A percentile compares a stretch with the other conserved stretches of the same genome.
phyloP scores from a whole-genome alignment of 2,329 filamentous ascomycete genomes.

The Pseudofabraea citricarpa region DNA sequence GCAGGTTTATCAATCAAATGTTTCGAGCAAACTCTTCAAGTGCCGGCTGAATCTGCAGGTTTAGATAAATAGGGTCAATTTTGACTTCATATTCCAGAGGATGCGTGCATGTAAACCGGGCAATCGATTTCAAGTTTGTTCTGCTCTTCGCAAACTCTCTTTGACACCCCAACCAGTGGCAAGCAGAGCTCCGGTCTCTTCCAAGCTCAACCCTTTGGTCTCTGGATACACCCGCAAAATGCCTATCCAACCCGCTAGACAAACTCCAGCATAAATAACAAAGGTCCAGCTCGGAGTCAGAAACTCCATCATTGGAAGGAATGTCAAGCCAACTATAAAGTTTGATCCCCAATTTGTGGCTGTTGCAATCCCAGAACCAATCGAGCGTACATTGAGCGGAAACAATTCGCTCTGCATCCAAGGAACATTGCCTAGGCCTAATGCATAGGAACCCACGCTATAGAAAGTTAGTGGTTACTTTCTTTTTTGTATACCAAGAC shows the following conservation, averaged over 20 bases:
- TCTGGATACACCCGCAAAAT: constrained; percentile 81
- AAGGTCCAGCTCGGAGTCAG: constrained; percentile 76
- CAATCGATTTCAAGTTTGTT: no score
- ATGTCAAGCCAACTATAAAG: constrained; percentile 79
- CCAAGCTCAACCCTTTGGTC: constrained; percentile 74
- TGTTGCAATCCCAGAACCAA: constrained; percentile 70
- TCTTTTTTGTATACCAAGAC: no score
- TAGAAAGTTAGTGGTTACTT: no score
- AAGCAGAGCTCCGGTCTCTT: constrained; percentile 71
- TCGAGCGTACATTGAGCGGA: constrained; percentile 65
- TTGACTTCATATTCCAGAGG: no score
- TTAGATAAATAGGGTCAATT: no score
- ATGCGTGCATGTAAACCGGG: no score
- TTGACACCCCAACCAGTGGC: constrained; percentile 69
- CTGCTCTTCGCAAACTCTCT: constrained; percentile 31
- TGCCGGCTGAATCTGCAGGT: no score
- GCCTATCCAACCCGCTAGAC: constrained; percentile 59
- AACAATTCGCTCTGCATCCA: constrained; percentile 97
- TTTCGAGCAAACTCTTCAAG: no score
- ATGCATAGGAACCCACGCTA: constrained; percentile 78
- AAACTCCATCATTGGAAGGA: constrained; percentile 79
- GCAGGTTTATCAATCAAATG: no score
- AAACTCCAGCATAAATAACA: constrained; percentile 70
- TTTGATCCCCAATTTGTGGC: constrained; percentile 87
- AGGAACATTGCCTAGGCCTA: constrained; percentile 86